Evolutionary conservation across 2,329 filamentous ascomycete genomes (phyloP), one percentile per base, ranked within the genome.

Genomic region (Aspergillus fumigatiaffinis): DNA sequence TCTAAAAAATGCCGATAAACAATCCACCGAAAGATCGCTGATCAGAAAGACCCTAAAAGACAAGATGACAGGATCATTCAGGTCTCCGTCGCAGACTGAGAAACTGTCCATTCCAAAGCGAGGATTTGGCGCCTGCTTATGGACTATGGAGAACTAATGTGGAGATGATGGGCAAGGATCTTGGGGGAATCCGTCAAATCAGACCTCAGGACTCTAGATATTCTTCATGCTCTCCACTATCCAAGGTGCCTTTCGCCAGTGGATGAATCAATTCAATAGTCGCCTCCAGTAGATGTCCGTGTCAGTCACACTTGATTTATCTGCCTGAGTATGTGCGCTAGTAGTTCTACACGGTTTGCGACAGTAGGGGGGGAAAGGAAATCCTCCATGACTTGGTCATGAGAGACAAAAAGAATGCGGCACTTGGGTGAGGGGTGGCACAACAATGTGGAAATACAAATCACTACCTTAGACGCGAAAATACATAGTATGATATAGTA

Each of bases 151-250:
- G 42, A 29, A 29, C 14, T 14, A 21, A 9, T 21, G 54, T 60
- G 58, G 58, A 44, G 29, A 53, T 48, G 50, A 50, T 51, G 50
- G 52, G 23, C 52, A 42, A 29, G 59, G 52, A 60, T 59, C 57
- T 61, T 20, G 52, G 52, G 32, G 50, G 26, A 47, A 41, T 38
- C 38, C 20, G 50, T 54, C 50, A 49, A 58, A 56, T 58, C 35
- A 48, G 50, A 59, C 55, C 52, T 51, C 32, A 23, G 42, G 50
- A 51, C 38, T n/a, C n/a, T n/a, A 49, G 55, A 51, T 35, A 58
- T 38, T 35, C 32, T 35, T 35, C 32, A 52, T 51, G 58, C 52
- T 60, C 56, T 50, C 53, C 58, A 50, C 47, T 44, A 54, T 52
- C 6, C 32, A 38, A 38, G 32, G 3, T 38, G 32, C 14, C 32